A percentile compares a stretch with the other conserved stretches of the same genome.
These are phyloP conservation scores for Zygosaccharomyces kombuchaensis DNA, from an alignment of 805 yeast species.

Conservation along the genomic window DNA sequence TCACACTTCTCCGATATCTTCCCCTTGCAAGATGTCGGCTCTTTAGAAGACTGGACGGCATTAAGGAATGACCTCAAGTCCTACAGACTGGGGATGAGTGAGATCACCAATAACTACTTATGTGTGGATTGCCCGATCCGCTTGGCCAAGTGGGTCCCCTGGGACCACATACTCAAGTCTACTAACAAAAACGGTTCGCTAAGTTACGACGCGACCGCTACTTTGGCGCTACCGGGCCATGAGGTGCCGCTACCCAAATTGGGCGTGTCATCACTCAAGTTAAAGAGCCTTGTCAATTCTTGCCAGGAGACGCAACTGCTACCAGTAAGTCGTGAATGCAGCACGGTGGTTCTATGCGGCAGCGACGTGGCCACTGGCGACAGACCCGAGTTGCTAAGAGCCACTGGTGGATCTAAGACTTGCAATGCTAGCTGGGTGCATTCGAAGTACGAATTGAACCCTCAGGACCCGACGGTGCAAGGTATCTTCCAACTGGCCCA, in stretches of 20 bases:
- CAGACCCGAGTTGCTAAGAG: slow-evolving; percentile 59
- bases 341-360: slow-evolving; percentile 63
- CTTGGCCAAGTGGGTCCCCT: slow-evolving; percentile 68
- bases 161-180: slow-evolving; percentile 56
- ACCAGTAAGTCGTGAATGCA: slow-evolving; percentile 70
- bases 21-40: slow-evolving; percentile 47
- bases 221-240: slow-evolving; percentile 57
- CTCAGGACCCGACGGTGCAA: slow-evolving; percentile 38
- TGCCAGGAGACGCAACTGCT: slow-evolving; percentile 43
- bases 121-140: slow-evolving; percentile 70
- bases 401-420: slow-evolving; percentile 72
- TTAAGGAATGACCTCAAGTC: slow-evolving; percentile 54
- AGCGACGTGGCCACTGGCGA: slow-evolving; percentile 36
- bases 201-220: slow-evolving; percentile 61
- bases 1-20: slow-evolving; percentile 60
- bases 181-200: slow-evolving; percentile 63
- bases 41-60: slow-evolving; percentile 36
- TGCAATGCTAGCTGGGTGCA: slow-evolving; percentile 85
- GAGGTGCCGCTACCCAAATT: slow-evolving; percentile 72
- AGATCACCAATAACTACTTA: slow-evolving; percentile 73
- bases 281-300: slow-evolving; percentile 55
- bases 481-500: slow-evolving; percentile 53
- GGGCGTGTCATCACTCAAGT: slow-evolving; percentile 64
- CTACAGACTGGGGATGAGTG: slow-evolving; percentile 71
- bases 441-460: slow-evolving; percentile 61